Evolutionary conservation across 2,329 filamentous ascomycete species (phyloP), one percentile per base, ranked within the genome.

Genomic region (Colletotrichum sp.): DNA sequence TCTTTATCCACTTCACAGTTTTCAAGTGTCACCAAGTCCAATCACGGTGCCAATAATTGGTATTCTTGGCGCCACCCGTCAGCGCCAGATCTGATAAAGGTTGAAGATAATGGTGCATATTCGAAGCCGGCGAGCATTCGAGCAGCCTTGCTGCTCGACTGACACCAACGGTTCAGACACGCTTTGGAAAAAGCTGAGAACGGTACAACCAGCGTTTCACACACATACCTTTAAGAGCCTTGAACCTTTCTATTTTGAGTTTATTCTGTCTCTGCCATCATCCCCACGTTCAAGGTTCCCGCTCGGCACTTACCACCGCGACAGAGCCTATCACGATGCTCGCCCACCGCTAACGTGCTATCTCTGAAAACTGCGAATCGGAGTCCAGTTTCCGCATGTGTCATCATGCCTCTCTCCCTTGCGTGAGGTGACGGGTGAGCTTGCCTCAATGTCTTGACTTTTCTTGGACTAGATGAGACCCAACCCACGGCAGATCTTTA

Each of bases 181-280:
- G 63, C 34, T 36, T 15, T 44, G 34, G 28, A 30, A 39, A 25
- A 36, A 59, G 36, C 68, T 30, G 32, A 63, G 59, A 34, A 63
- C 63, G 44, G 32, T 63, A 34, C 48, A 30, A 48, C 61, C 52
- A 61, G 8, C 52, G 64, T 36, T 65, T 52, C 61, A 67, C 25
- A 55, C 61, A 19, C 32, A 13, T 55, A 39, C n/a, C 44, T 39
- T 64, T 32, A 70, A 72, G 57, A 44, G 59, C 55, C 44, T 71
- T 65, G 73, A 52, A 55, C 70, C 63, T 68, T 75, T 73, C 61
- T 63, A 34, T 75, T 72, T 75, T 75, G 73, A 75, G 63, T 75
- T 75, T 72, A 34, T 19, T 9, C 22, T 55, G 52, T 72, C 68
- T 72, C 70, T 73, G 70, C 55, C 32, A 63, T 59, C 36, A 64